Conservation (phyloP, 371 early-diverging fungal species). For the Mortierella sp. region DNA sequence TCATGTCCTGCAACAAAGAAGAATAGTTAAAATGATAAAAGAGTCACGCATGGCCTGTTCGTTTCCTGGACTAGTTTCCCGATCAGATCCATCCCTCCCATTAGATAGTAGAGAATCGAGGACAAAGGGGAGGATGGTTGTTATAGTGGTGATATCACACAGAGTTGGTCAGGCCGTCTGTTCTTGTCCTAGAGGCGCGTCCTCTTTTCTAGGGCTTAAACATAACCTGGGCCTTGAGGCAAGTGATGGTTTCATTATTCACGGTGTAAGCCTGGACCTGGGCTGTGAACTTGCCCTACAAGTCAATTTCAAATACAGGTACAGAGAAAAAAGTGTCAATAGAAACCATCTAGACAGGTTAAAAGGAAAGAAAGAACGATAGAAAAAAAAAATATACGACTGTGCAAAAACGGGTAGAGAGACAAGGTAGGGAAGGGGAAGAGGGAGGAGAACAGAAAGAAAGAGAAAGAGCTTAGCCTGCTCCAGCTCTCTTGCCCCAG, state of each 20-base stretch:
- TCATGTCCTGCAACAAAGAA: no score
- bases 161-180: no score
- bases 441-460: not conserved
- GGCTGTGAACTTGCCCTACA: conserved; percentile 39
- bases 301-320: not conserved
- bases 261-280: conserved; percentile 38
- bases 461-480: not conserved
- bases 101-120: no score
- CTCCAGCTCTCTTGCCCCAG: not conserved
- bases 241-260: conserved; percentile 22
- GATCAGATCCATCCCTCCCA: no score
- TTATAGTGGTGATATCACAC: no score
- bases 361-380: not conserved
- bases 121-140: no score
- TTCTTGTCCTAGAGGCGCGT: no score
- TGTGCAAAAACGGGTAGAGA: no score
- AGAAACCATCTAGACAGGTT: not conserved
- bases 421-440: not conserved
- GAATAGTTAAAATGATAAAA: no score
- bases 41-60: no score
- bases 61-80: no score
- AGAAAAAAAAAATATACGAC: not conserved
- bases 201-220: conserved; percentile 6
- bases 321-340: not conserved
- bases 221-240: conserved; percentile 28